Percentiles rank a stretch among this genome's conserved stretches.
phyloP scores from a whole-genome alignment of 257 asterid species.

The Haberlea rhodopensis region DNA sequence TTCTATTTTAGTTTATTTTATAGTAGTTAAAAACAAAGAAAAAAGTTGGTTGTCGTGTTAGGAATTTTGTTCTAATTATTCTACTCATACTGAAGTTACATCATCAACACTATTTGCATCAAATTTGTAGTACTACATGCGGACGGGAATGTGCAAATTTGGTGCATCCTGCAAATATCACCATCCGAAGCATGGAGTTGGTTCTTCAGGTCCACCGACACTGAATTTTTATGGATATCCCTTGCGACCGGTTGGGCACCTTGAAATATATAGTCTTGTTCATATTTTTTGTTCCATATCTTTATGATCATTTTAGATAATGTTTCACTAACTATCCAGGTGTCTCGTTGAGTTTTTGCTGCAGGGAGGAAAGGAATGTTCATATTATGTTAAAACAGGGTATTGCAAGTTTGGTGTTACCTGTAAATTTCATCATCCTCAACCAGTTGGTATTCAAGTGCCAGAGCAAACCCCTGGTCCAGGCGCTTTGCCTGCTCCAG shows the following conservation, averaged over 20 bases:
- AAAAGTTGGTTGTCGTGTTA: slow-evolving; percentile 4
- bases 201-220: slow-evolving; percentile 55
- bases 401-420: slow-evolving; percentile 88
- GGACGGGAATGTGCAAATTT: slow-evolving; percentile 85
- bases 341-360: slow-evolving; percentile 29
- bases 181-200: slow-evolving; percentile 88
- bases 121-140: slow-evolving; percentile 77
- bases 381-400: slow-evolving; percentile 80
- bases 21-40: neutral
- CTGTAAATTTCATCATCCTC: slow-evolving; percentile 97
- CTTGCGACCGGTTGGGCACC: slow-evolving; percentile 67
- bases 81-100: neutral
- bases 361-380: slow-evolving; percentile 97
- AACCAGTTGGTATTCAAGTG: slow-evolving; percentile 64
- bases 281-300: slow-evolving; percentile 13
- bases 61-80: slow-evolving; percentile 3
- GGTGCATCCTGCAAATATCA: slow-evolving; percentile 95
- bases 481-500: slow-evolving; percentile 50
- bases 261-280: slow-evolving; percentile 16
- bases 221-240: slow-evolving; percentile 79
- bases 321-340: slow-evolving; percentile 20
- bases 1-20: neutral
- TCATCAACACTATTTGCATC: slow-evolving; percentile 26
- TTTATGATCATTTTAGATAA: slow-evolving; percentile 18
- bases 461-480: slow-evolving; percentile 51